These are phyloP conservation scores for Secale cereale DNA, from an alignment of 176 grass and related monocot species.

Conservation along the genomic window DNA sequence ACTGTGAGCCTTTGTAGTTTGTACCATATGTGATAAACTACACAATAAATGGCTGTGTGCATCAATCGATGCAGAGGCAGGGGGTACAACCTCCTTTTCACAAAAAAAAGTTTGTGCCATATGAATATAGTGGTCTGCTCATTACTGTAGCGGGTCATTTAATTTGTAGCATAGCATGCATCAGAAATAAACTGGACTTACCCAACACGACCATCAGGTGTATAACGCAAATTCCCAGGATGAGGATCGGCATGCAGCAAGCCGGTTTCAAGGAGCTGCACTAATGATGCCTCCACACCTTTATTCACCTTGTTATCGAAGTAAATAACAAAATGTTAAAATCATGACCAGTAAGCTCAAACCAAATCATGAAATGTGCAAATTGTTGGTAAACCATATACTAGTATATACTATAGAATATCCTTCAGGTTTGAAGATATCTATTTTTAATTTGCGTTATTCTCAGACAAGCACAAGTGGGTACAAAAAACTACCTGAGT, in stretches of 20 bases:
- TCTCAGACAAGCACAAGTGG: slow-evolving; percentile 5
- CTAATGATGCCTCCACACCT: slow-evolving; percentile 75
- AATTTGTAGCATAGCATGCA: slow-evolving; percentile 16
- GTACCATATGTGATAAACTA: too few species aligned
- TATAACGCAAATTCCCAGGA: slow-evolving; percentile 89
- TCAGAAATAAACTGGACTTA: slow-evolving; percentile 36
- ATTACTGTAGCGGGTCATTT: slow-evolving; percentile 4
- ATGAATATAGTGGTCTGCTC: not conserved
- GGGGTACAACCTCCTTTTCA: too few species aligned
- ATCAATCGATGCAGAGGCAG: too few species aligned
- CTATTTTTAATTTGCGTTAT: slow-evolving; percentile 4
- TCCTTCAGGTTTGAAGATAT: not conserved
- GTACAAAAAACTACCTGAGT: not conserved
- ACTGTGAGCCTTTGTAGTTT: not conserved
- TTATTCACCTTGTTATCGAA: slow-evolving; percentile 75
- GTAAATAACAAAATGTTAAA: slow-evolving; percentile 24
- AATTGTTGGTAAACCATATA: not conserved
- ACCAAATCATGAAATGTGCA: slow-evolving; percentile 4
- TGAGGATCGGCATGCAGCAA: slow-evolving; percentile 96
- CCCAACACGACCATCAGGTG: slow-evolving; percentile 79
- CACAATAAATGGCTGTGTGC: too few species aligned
- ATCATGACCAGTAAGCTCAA: not conserved
- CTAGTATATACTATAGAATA: slow-evolving; percentile 1
- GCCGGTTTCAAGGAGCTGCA: slow-evolving; percentile 96
- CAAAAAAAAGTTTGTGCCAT: not conserved